Base-by-base conservation (phyloP, 352 stramenopile species). In the Phytophthora hybrid region DNA sequence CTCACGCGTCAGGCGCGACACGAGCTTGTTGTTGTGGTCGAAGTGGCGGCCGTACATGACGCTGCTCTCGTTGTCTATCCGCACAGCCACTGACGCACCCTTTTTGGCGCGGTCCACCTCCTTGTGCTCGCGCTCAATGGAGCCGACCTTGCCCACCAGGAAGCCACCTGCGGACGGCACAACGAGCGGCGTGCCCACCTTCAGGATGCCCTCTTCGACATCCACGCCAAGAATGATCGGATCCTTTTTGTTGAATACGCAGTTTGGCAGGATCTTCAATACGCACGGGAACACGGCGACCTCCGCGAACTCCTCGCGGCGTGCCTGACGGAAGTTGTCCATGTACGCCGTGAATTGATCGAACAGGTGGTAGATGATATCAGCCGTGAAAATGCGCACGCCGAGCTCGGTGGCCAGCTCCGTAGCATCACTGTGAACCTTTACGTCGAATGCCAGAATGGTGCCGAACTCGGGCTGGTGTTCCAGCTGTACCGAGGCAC, bases 341-440 rank as follows among this genome's bases (percentile, higher is more conserved):
- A 99, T 98, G 83, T 99, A 99, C 10, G 91, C 84, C 53, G 96
- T 99, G 81, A 99, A 99, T 77, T 99, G 97, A 82, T 99, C 97
- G 75, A 99, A 99, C 58, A 99, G 85, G 87, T 99, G 98, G 85
- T 99, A 99, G 83, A 99, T 99, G 76, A 99, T 99, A 74, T 99
- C 98, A 32, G 98, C 98, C 18, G 97, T 99, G 86, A 99, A 99
- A 77, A 99, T 99, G 47, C 94, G 87, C 54, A 99, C 97, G 67
- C 96, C 94, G 49, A 98, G 90, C 59, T 99, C 95, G 53, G 96
- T 73, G 7, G 96, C 85, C 63, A 97, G 74, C 78, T 97, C 89
- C 49, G 83, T 87, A 5, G 98, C 98, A 55, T 99, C 98, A 55
- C 77, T 89, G 77, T 99, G 95, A 26, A 99, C 94, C 66, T 98